Base-by-base conservation (phyloP, 2,329 filamentous ascomycete genomes). In the Chrysosporium queenslandicum region DNA sequence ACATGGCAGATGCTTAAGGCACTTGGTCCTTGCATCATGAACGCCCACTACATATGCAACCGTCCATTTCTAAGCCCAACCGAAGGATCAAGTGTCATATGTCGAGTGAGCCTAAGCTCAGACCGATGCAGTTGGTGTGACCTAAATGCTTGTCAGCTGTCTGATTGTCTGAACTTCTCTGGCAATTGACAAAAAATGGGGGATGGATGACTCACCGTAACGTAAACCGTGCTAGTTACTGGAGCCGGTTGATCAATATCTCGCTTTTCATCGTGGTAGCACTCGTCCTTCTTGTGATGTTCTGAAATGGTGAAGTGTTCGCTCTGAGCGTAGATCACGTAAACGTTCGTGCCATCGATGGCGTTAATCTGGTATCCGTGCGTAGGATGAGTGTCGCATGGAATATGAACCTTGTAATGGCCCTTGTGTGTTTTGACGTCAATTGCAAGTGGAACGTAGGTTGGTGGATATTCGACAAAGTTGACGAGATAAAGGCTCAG, bases 301-400 rank as follows among this genome's bases (percentile, higher is more conserved):
- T 36, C 30, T n/a, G 14, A 20, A 56, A 72, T 58, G 55, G 55
- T 66, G 62, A 73, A 72, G 54, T 66, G 66, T 43, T 63, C 60
- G 23, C 68, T 68, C 62, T 73, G 69, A 4, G 70, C 66, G 58
- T 71, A 68, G 61, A 73, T 72, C 47, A 71, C 63, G 57, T 69
- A 72, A 56, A 70, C 65, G 59, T 73, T 72, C 57, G 70, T 71
- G 56, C 69, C 70, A 63, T 72, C 72, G 63, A 73, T 71, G 56
- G 68, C 70, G 57, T 71, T 72, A 61, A 73, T 68, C 58, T 72
- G 70, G 62, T 67, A 73, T 14, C 70, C 70, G 50, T 61, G 67
- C 51, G 65, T 66, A 46, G 59, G 60, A 53, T 60, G 57, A 36
- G 65, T 61, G 50, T 65, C 61, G 58, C 70, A 73, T 16, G 70